Evolutionary conservation across 1,284 basidiomycete genomes (phyloP).

Genomic region (Cryptococcus sp.): DNA sequence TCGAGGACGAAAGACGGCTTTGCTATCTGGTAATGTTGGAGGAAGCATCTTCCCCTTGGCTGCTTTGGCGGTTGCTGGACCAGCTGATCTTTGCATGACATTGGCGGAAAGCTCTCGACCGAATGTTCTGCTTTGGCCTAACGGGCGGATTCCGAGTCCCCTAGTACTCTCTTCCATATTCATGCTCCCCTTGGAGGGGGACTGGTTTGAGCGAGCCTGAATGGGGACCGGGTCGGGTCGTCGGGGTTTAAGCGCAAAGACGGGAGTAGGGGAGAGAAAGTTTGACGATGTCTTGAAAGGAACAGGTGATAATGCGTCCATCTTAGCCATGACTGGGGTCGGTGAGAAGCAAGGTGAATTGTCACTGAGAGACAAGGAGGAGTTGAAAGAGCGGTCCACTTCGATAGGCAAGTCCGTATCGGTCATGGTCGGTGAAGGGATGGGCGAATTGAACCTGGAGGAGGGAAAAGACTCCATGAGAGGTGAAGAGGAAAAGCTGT

Average conservation of each 20-base stretch:
- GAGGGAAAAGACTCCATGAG: slow-evolving; percentile 40
- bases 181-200: slow-evolving; percentile 10
- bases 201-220: slow-evolving; percentile 14
- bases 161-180: slow-evolving; percentile 8
- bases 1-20: slow-evolving; percentile 10
- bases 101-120: slow-evolving; percentile 43
- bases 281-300: slow-evolving; percentile 2
- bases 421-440: slow-evolving; percentile 44
- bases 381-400: slow-evolving; percentile 53
- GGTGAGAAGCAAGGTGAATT: slow-evolving; percentile 32
- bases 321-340: slow-evolving; percentile 11
- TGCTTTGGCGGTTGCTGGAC: slow-evolving; percentile 14
- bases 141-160: slow-evolving; percentile 5
- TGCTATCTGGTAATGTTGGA: slow-evolving; percentile 35
- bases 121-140: slow-evolving; percentile 30
- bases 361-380: slow-evolving; percentile 47
- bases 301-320: slow-evolving; percentile 13
- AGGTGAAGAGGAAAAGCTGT: slow-evolving; percentile 47
- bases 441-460: slow-evolving; percentile 36
- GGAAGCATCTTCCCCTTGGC: slow-evolving; percentile 44
- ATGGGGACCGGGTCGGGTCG: slow-evolving; percentile 37
- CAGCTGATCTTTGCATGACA: slow-evolving; percentile 16
- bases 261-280: slow-evolving; percentile 29
- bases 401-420: slow-evolving; percentile 49
- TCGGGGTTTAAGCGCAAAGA: slow-evolving; percentile 26